Evolutionary conservation across 768 basidiomycete genomes (phyloP), one percentile per base, ranked within the genome.

Genomic region (Tremella mesenterica): DNA sequence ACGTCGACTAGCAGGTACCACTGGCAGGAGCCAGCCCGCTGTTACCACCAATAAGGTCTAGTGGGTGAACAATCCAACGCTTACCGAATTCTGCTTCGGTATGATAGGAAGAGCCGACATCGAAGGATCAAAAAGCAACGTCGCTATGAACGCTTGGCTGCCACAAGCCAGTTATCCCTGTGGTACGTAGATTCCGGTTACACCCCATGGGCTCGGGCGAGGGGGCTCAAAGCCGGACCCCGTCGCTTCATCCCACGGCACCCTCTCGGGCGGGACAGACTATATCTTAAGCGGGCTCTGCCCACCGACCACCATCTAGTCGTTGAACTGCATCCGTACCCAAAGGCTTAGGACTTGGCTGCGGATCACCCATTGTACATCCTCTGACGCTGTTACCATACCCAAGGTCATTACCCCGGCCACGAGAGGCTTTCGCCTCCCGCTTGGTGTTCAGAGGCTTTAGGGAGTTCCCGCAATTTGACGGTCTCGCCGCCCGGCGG

Each of bases 61-160:
- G 78, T 80, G 81, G 81, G 81, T 83, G 82, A 83, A 83, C 81
- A 82, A 82, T 83, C 81, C 81, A 82, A 82, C 79, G 79, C 81
- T 82, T 82, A 81, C 80, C 79, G 79, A 82, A 81, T 82, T 82
- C 80, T 82, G 81, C 81, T 82, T 83, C 79, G 78, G 80, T 81
- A 83, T 83, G 81, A 83, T 82, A 82, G 81, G 81, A 82, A 82
- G 81, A 82, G 81, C 81, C 80, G 79, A 83, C 81, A 83, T 83
- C 79, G 80, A 82, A 83, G 82, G 81, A 82, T 82, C 81, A 82
- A 83, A 82, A 82, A 83, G 81, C 81, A 82, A 83, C 79, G 80
- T 83, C 81, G 81, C 82, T 83, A 83, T 83, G 82, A 84, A 83
- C 79, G 80, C 82, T 83, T 84, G 83, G 81, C 81, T 81, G 80